Evolutionary conservation across 495 filamentous ascomycete species (phyloP).

Genomic region (Lichenothelia convexa): DNA sequence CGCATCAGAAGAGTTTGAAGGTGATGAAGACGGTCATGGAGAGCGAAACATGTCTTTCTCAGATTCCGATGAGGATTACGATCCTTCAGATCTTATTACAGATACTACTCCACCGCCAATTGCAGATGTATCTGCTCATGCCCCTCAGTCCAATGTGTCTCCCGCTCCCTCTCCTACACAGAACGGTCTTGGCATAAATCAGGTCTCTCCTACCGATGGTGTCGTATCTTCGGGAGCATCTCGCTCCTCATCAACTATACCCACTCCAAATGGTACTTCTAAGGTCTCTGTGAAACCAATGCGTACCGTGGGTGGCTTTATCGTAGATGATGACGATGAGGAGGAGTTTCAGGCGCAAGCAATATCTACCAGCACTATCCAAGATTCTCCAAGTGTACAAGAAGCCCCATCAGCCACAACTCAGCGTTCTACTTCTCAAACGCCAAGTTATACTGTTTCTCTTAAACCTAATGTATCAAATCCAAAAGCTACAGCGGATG

Average conservation of each 20-base stretch:
- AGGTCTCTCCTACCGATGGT: background rate
- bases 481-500: slow-evolving; percentile 33
- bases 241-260: background rate
- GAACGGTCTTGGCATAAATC: too few species aligned
- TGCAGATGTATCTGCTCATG: background rate
- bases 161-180: background rate
- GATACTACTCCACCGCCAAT: background rate
- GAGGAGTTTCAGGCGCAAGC: slow-evolving; percentile 18
- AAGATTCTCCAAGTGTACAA: too few species aligned
- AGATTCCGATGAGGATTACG: slow-evolving; percentile 22
- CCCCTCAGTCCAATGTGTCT: background rate
- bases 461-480: slow-evolving; percentile 34
- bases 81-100: slow-evolving; percentile 16
- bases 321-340: slow-evolving; percentile 44
- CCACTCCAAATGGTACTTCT: background rate
- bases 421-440: slow-evolving; percentile 34
- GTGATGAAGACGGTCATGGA: slow-evolving; percentile 5
- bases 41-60: slow-evolving; percentile 6
- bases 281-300: slow-evolving; percentile 29
- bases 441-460: slow-evolving; percentile 39
- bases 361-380: slow-evolving; percentile 8
- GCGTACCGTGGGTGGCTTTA: slow-evolving; percentile 61
- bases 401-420: slow-evolving; percentile 14
- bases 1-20: slow-evolving; percentile 7
- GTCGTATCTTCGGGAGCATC: background rate